Evolutionary conservation across 2,329 filamentous ascomycete genomes (phyloP), one percentile per base, ranked within the genome.

Genomic region (Xylaria sp.): DNA sequence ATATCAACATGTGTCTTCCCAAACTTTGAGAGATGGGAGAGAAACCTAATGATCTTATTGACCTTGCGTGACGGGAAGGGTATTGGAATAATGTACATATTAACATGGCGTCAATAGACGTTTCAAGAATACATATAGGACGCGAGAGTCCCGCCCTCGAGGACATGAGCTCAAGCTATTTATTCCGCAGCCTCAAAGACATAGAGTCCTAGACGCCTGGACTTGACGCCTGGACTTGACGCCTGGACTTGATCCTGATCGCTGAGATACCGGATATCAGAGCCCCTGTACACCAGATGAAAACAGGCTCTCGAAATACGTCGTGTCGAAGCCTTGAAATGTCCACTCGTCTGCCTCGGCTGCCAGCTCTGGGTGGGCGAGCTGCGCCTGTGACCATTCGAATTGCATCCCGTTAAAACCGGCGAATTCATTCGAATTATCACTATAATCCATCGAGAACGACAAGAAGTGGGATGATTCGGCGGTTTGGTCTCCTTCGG

Each of bases 281-380:
- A 44, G 27, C 10, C 59, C 60, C 8, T 63, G 57, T 12, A 40
- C 23, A 13, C 64, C 60, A 23, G 65, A 71, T 12, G 66, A 66
- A 58, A 76, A 72, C 16, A 77, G 54, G 59, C 68, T 75, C 42
- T 77, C 74, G 40, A 77, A 77, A 62, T 76, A 78, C 6, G 69
- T 65, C 10, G 73, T 70, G 60, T 83, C 81, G 2, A 83, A 72
- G 9, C 71, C 71, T 54, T 83, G 82, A 10, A 83, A 77, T 1
- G 79, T 78, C 81, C 81, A 83, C 27, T 82, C 75, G 18, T 81
- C 79, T 0, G 77, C 73, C 53, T 81, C 81, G 10, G 74, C 76
- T 4, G 75, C 75, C 18, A 79, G 70, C 21, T 77, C 76, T 0
- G 78, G 75, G 42, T 72, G 72, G 4, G 68, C 71, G 35, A 74